Conservation (phyloP, 305 asterid genomes). For the Coffea humblotiana region DNA sequence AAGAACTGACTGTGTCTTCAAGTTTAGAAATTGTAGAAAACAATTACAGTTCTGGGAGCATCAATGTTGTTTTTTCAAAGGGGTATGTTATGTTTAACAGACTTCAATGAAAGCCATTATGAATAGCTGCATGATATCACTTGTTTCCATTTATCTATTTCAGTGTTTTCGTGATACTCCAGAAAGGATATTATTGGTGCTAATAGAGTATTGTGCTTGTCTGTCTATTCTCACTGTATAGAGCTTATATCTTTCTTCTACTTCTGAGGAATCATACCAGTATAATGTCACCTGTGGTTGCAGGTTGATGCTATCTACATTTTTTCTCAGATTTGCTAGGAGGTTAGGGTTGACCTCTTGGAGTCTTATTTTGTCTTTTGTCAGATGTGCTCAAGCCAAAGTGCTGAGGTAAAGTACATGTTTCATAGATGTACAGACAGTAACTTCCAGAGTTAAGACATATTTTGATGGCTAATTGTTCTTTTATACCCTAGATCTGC, state of each 20-base stretch:
- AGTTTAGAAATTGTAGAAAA: constrained; percentile 48
- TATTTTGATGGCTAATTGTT: background rate
- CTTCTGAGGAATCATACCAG: background rate
- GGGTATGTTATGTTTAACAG: constrained; percentile 49
- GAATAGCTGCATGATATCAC: background rate
- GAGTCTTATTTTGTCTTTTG: constrained; percentile 42
- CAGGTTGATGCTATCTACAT: constrained; percentile 74
- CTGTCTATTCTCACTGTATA: background rate
- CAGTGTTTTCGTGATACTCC: background rate
- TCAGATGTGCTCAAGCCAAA: constrained; percentile 47
- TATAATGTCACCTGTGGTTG: constrained; percentile 21
- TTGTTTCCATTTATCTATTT: background rate
- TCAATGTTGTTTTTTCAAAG: constrained; percentile 58
- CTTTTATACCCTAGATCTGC: background rate
- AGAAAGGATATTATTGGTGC: background rate
- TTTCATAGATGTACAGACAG: background rate
- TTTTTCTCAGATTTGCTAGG: constrained; percentile 53
- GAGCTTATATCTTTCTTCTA: background rate
- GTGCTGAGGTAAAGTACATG: constrained; percentile 47
- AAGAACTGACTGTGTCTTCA: constrained; percentile 44
- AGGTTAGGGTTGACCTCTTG: constrained; percentile 53
- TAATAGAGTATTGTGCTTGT: background rate
- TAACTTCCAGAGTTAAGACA: background rate
- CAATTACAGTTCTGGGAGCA: constrained; percentile 49
- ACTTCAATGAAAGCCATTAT: constrained; percentile 4